These are phyloP conservation scores for Fomitopsis pinicola DNA, from an alignment of 1,284 basidiomycete species.

Conservation along the genomic window DNA sequence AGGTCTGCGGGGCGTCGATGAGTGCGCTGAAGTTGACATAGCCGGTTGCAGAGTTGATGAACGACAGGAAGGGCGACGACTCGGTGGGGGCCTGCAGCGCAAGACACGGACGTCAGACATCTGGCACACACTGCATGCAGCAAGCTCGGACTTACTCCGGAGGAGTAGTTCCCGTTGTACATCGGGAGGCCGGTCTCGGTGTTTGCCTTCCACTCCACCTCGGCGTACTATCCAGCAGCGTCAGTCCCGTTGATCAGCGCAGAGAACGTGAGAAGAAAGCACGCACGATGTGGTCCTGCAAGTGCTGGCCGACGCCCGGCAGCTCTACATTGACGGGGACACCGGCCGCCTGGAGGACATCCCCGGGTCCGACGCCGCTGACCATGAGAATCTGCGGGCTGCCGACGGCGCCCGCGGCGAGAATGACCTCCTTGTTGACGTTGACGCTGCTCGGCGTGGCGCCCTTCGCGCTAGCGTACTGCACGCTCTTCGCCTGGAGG, in stretches of 20 bases:
- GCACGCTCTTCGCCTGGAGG: constrained; percentile 52
- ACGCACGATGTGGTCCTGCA: constrained; percentile 66
- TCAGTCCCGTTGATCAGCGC: not conserved
- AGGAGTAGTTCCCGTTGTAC: constrained; percentile 28
- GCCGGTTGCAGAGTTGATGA: constrained; percentile 64
- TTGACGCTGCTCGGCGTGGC: constrained; percentile 35
- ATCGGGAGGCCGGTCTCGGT: constrained; percentile 43
- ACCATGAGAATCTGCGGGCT: constrained; percentile 65
- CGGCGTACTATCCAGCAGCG: constrained; percentile 34
- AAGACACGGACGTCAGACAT: not conserved
- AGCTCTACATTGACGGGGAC: constrained; percentile 46
- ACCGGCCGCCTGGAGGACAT: constrained; percentile 47
- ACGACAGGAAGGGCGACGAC: constrained; percentile 47
- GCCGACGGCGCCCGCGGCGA: constrained; percentile 62
- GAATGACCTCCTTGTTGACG: constrained; percentile 56
- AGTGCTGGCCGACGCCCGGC: constrained; percentile 73
- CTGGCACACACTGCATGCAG: not conserved
- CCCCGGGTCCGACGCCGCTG: constrained; percentile 67
- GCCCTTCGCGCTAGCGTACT: constrained; percentile 40
- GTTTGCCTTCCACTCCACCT: constrained; percentile 44
- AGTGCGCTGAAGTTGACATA: constrained; percentile 57
- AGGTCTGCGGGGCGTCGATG: constrained; percentile 34
- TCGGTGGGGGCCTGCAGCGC: constrained; percentile 12
- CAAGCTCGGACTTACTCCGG: constrained; percentile 21
- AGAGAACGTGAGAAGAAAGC: not conserved